phyloP scores from a whole-genome alignment of 352 stramenopile genomes.

The Albugo laibachii region DNA sequence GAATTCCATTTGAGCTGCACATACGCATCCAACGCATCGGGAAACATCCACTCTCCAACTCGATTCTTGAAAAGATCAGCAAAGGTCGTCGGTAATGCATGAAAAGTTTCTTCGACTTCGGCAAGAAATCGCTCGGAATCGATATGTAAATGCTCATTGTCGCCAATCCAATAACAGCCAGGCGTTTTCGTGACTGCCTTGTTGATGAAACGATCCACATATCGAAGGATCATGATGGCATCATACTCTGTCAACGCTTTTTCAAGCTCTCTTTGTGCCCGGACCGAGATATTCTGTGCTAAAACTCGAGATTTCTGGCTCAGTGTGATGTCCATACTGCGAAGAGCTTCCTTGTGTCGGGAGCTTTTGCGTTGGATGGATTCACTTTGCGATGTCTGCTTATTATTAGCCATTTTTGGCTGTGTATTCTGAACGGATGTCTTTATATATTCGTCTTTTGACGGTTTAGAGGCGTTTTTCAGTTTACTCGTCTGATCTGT shows the following conservation, averaged over 20 bases:
- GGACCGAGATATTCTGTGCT: slow-evolving; percentile 35
- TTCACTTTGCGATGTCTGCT: not conserved
- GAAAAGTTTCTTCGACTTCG: slow-evolving; percentile 42
- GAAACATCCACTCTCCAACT: slow-evolving; percentile 32
- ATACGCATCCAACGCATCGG: slow-evolving; percentile 38
- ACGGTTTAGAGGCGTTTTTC: not conserved
- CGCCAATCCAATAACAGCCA: slow-evolving; percentile 40
- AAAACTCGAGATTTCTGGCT: slow-evolving; percentile 24
- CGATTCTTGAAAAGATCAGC: slow-evolving; percentile 23
- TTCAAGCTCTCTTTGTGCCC: slow-evolving; percentile 51
- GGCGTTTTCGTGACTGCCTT: slow-evolving; percentile 47
- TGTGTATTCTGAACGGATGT: not conserved
- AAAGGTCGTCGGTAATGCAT: slow-evolving; percentile 34
- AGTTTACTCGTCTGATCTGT: not conserved
- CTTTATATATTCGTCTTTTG: not conserved
- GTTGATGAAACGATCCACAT: slow-evolving; percentile 59
- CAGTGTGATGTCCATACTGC: not conserved
- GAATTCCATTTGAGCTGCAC: slow-evolving; percentile 65
- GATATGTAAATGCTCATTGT: slow-evolving; percentile 27
- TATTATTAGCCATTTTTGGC: not conserved
- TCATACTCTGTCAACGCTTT: slow-evolving; percentile 49
- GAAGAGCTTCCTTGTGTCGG: not conserved
- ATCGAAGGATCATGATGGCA: slow-evolving; percentile 62
- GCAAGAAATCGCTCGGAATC: slow-evolving; percentile 42
- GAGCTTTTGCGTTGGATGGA: not conserved